These are phyloP conservation scores for Picochlorum sp. DNA, from an alignment of 139 green algal species.

Conservation along the genomic window DNA sequence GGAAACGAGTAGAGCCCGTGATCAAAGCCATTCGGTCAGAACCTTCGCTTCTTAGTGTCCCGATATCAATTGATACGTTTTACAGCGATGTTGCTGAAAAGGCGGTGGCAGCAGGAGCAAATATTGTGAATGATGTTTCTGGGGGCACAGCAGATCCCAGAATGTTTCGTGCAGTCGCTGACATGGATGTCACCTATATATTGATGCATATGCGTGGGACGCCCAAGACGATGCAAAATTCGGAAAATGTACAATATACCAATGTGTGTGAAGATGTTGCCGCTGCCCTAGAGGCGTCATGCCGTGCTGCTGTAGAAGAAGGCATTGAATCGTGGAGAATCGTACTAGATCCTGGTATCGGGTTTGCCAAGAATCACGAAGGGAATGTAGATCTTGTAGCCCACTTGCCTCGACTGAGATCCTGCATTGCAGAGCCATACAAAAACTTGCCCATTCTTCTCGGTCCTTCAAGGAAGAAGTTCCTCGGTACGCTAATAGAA, in stretches of 20 bases:
- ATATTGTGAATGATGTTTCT: conserved; percentile 95
- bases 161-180: conserved; percentile 63
- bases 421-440: conserved; percentile 26
- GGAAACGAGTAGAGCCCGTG: conserved; percentile 69
- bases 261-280: conserved; percentile 57
- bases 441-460: conserved; percentile 57
- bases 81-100: conserved; percentile 60
- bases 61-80: conserved; percentile 91
- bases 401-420: conserved; percentile 38
- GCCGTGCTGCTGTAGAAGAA: conserved; percentile 44
- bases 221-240: conserved; percentile 64
- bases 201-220: conserved; percentile 94
- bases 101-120: conserved; percentile 66
- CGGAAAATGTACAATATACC: conserved; percentile 47
- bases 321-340: conserved; percentile 82
- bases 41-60: conserved; percentile 23
- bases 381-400: conserved; percentile 62
- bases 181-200: conserved; percentile 78
- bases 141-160: conserved; percentile 62
- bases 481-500: conserved; percentile 60
- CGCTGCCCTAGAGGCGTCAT: conserved; percentile 41
- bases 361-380: conserved; percentile 73
- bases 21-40: conserved; percentile 41
- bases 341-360: conserved; percentile 82
- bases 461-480: conserved; percentile 74